Evolutionary conservation across 441 rosid species (phyloP).

Genomic region (Erysimum cheiri): DNA sequence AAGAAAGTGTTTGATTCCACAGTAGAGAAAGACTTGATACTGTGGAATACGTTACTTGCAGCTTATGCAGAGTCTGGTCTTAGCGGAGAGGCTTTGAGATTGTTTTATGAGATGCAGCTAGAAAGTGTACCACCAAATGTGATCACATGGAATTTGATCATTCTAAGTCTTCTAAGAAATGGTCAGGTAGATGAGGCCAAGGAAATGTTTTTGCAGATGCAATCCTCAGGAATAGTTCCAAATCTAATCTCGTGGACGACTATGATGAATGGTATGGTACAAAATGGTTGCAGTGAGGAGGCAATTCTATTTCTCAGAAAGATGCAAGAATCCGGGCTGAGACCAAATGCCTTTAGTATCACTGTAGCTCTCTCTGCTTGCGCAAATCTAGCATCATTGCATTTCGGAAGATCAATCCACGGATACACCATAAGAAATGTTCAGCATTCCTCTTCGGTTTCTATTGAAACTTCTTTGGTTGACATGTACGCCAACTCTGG

Average conservation of each 20-base stretch:
- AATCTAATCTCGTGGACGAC: slow-evolving; percentile 62
- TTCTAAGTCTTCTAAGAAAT: slow-evolving; percentile 60
- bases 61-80: slow-evolving; percentile 68
- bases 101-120: slow-evolving; percentile 80
- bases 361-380: slow-evolving; percentile 59
- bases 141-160: slow-evolving; percentile 72
- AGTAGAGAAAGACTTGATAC: slow-evolving; percentile 52
- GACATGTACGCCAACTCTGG: slow-evolving; percentile 78
- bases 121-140: slow-evolving; percentile 66
- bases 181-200: slow-evolving; percentile 60
- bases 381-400: slow-evolving; percentile 48
- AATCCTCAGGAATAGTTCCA: slow-evolving; percentile 53
- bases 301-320: slow-evolving; percentile 51
- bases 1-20: slow-evolving; percentile 56
- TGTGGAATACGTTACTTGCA: slow-evolving; percentile 72
- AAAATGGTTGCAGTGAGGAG: slow-evolving; percentile 52
- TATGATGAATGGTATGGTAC: slow-evolving; percentile 66
- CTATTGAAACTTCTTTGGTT: slow-evolving; percentile 54
- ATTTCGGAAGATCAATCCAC: slow-evolving; percentile 60
- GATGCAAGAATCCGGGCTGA: slow-evolving; percentile 66
- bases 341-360: slow-evolving; percentile 56
- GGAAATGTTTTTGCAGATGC: slow-evolving; percentile 74
- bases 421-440: slow-evolving; percentile 57
- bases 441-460: slow-evolving; percentile 39
- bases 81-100: slow-evolving; percentile 65